phyloP scores from a whole-genome alignment of 2,329 filamentous ascomycete genomes.

The Lomentospora prolificans region DNA sequence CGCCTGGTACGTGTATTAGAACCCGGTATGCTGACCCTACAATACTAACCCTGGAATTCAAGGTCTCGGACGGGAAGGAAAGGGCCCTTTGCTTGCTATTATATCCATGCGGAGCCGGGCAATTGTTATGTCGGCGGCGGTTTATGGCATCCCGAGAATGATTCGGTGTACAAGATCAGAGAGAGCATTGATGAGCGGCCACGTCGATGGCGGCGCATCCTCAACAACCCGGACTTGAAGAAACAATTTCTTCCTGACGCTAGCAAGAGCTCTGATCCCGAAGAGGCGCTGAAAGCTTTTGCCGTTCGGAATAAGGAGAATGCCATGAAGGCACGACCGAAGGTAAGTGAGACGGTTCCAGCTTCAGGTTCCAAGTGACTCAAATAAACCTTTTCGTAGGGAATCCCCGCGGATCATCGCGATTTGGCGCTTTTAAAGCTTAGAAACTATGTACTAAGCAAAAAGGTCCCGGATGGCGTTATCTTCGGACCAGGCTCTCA shows the following conservation, averaged over 20 bases:
- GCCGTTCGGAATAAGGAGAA: conserved; percentile 57
- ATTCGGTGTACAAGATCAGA: conserved; percentile 56
- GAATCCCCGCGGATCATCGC: conserved; percentile 47
- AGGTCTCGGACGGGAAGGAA: conserved; percentile 79
- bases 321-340: conserved; percentile 77
- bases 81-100: conserved; percentile 81
- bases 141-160: conserved; percentile 67
- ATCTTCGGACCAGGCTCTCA: conserved; percentile 54
- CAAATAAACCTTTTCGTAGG: not conserved
- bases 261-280: conserved; percentile 21
- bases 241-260: conserved; percentile 49
- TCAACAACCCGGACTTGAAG: conserved; percentile 52
- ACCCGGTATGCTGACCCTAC: conserved; percentile 17
- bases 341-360: conserved; percentile 56
- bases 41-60: conserved; percentile 6
- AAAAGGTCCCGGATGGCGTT: conserved; percentile 54
- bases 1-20: conserved; percentile 46
- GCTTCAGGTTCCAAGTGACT: not conserved
- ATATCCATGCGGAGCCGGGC: conserved; percentile 69
- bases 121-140: conserved; percentile 70
- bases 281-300: conserved; percentile 60
- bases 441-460: conserved; percentile 66
- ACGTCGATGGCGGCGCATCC: conserved; percentile 55
- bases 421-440: conserved; percentile 76
- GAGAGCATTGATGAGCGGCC: conserved; percentile 67